phyloP scores from a whole-genome alignment of 2,329 filamentous ascomycete species.

The Teratosphaeria destructans region DNA sequence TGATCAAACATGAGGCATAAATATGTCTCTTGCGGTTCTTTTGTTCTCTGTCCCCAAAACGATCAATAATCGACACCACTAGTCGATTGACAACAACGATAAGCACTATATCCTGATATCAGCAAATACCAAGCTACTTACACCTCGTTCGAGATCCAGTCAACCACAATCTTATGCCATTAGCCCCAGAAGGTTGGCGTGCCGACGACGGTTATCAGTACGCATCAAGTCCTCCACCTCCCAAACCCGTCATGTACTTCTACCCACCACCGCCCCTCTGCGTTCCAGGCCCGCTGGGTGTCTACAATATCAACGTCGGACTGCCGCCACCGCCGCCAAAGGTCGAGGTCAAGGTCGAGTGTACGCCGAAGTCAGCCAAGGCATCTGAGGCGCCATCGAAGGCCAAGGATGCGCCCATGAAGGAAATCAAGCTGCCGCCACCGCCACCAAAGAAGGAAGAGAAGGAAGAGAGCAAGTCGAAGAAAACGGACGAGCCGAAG shows the following conservation, averaged over 20 bases:
- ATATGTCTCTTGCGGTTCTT: background rate
- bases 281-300: slow-evolving; percentile 2
- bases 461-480: background rate
- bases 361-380: background rate
- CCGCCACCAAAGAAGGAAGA: slow-evolving; percentile 1
- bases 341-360: background rate
- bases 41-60: background rate
- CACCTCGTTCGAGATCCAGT: background rate
- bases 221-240: slow-evolving; percentile 1
- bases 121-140: background rate
- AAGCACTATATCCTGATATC: background rate
- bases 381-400: background rate
- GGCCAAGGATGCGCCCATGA: background rate
- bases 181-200: slow-evolving; percentile 3
- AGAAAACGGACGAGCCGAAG: slow-evolving; percentile 2
- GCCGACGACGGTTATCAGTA: slow-evolving; percentile 3
- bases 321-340: background rate
- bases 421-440: background rate
- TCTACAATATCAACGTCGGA: background rate
- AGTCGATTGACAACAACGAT: background rate
- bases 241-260: background rate
- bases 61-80: background rate
- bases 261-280: background rate
- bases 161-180: background rate
- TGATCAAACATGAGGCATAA: background rate